Percentiles rank a stretch among this genome's conserved stretches.
Evolutionary conservation across 192 early-diverging fungal species (phyloP).

Genomic region (Backusella tarrabulga): DNA sequence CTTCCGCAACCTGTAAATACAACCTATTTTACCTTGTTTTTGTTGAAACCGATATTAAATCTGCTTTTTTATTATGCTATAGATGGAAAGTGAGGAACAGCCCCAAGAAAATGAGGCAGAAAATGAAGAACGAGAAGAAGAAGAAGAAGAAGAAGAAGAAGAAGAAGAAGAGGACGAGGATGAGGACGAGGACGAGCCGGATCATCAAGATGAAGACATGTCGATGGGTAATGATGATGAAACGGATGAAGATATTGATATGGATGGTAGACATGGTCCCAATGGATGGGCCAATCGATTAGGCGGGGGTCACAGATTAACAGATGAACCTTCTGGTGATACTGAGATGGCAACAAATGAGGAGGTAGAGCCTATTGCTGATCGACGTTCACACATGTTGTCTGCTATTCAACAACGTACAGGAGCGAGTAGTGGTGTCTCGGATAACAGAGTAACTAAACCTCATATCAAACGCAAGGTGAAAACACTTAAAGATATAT

Average conservation of each 20-base stretch:
- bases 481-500: slow-evolving; percentile 35
- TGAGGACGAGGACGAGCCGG: not conserved
- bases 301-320: not conserved
- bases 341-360: not conserved
- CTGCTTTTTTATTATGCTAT: not conserved
- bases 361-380: not conserved
- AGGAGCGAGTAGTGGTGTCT: no score
- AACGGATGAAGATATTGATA: not conserved
- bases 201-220: not conserved
- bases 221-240: not conserved
- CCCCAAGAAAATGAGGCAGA: not conserved
- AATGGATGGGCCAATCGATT: not conserved
- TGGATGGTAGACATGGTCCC: not conserved
- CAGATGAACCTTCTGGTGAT: not conserved
- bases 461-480: slow-evolving; percentile 12
- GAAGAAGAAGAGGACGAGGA: not conserved
- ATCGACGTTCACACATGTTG: slow-evolving; percentile 31
- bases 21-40: not conserved
- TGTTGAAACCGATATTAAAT: not conserved
- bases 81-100: not conserved
- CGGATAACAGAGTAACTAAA: no score
- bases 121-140: not conserved
- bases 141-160: not conserved
- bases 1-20: not conserved
- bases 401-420: slow-evolving; percentile 35